A percentile compares a stretch with the other conserved stretches of the same genome.
phyloP scores from a whole-genome alignment of 2,329 filamentous ascomycete genomes.

The Apiospora pterosperma region DNA sequence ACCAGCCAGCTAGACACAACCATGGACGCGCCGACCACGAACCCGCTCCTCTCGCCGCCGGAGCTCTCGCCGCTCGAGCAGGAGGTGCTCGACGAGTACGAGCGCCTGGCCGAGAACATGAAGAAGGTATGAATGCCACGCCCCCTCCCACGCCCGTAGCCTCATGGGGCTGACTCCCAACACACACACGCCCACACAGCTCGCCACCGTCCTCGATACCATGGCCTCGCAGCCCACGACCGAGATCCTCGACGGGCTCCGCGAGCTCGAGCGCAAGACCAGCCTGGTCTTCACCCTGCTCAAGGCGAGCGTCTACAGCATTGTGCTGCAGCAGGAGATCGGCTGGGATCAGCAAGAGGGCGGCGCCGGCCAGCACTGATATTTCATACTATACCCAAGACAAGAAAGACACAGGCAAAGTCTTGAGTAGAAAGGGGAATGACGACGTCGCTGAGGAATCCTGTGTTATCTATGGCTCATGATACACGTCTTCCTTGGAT shows the following conservation, averaged over 20 bases:
- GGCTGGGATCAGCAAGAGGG: constrained; percentile 57
- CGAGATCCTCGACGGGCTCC: constrained; percentile 80
- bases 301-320: constrained; percentile 98
- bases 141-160: not conserved
- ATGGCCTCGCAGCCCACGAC: constrained; percentile 70
- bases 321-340: constrained; percentile 96
- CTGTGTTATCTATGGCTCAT: not conserved
- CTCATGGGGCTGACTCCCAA: not conserved
- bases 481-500: not conserved
- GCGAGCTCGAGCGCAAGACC: constrained; percentile 90
- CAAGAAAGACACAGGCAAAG: not conserved
- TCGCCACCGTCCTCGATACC: constrained; percentile 57
- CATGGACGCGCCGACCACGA: constrained; percentile 8
- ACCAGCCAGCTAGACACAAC: not conserved
- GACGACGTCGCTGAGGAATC: not conserved
- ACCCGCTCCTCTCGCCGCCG: constrained; percentile 33
- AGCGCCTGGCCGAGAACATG: constrained; percentile 82
- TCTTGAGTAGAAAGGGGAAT: not conserved
- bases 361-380: not conserved
- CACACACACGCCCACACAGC: constrained; percentile 34
- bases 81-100: constrained; percentile 92
- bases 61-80: constrained; percentile 81
- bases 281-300: constrained; percentile 91
- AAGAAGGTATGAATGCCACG: constrained; percentile 63
- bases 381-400: not conserved